A percentile compares a stretch with the other conserved stretches of the same genome.
Conservation (phyloP, 2,329 filamentous ascomycete species). For the Venturia carpophila region DNA sequence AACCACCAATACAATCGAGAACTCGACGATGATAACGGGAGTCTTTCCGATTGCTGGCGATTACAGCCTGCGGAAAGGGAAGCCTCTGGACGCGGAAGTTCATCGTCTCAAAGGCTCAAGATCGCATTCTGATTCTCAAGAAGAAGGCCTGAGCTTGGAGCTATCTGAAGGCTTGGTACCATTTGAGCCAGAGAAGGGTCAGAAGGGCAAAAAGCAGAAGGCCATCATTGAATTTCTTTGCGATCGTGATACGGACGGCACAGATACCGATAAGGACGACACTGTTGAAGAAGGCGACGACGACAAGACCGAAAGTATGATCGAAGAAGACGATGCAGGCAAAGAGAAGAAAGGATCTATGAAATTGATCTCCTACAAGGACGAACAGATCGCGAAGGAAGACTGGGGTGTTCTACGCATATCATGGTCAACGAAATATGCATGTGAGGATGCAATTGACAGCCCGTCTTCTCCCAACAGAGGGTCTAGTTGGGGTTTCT, state of each 20-base stretch:
- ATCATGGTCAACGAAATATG: conserved; percentile 81
- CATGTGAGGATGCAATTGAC: conserved; percentile 52
- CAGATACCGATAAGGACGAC: conserved; percentile 46
- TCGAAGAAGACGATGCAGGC: conserved; percentile 25
- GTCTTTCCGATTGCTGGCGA: conserved; percentile 70
- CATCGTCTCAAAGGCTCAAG: conserved; percentile 11
- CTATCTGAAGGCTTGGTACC: conserved; percentile 52
- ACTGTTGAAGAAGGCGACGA: conserved; percentile 28
- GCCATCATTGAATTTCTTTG: conserved; percentile 83
- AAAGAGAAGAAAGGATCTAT: conserved; percentile 48
- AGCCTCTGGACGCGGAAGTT: conserved; percentile 44
- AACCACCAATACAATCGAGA: conserved; percentile 29
- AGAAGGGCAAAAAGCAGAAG: conserved; percentile 52
- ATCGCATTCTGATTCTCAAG: conserved; percentile 54
- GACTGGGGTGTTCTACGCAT: conserved; percentile 58
- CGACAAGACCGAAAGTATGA: conserved; percentile 23
- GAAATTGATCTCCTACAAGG: conserved; percentile 66
- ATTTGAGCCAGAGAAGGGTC: conserved; percentile 26
- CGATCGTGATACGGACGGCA: conserved; percentile 40
- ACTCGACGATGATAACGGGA: conserved; percentile 34
- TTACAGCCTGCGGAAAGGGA: conserved; percentile 51
- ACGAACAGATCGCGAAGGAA: conserved; percentile 43
- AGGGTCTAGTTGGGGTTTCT: conserved; percentile 76
- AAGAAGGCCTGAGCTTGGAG: conserved; percentile 64
- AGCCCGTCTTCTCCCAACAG: conserved; percentile 37